Evolutionary conservation across 345 rosid species (phyloP), one percentile per base, ranked within the genome.

Genomic region (Euphorbia lathyris): DNA sequence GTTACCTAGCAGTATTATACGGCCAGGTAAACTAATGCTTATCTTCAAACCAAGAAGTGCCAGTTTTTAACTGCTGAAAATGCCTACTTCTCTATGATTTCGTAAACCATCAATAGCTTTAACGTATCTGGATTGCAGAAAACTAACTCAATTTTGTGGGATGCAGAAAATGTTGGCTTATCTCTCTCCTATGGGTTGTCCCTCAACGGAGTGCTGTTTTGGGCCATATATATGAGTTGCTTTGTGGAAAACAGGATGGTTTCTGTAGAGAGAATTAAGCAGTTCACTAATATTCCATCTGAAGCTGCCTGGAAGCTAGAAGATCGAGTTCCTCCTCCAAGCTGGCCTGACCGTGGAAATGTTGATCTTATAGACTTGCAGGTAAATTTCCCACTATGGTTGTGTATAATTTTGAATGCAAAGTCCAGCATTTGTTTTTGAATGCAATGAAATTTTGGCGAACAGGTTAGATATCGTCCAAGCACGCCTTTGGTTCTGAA

Each of bases 181-280:
- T 86, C 97, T 14, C 97, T 94, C 55, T 94, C 98, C 1, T 94
- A 94, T 4, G 98, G 98, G 20, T 51, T 94, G 76, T 94, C 98
- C 50, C 84, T 94, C 82, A 94, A 94, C 68, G 79, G 69, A 58
- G 92, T 88, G 69, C 76, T 94, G 79, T 94, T 90, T 76, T 90
- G 82, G 86, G 81, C 93, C 55, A 83, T 91, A 70, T 88, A 91
- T 59, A 47, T 83, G 85, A 94, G 96, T 76, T 94, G 98, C 79
- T 86, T 87, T 45, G 96, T 94, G 25, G 97, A 95, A 75, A 95
- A 95, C 76, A 79, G 83, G 74, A 91, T 95, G 97, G 93, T 95
- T 48, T 90, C 97, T 0, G 91, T 91, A 1, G 99, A 95, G 83
- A 91, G 99, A 82, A 77, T 95, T 38, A 91, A 88, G 76, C 99